These are phyloP conservation scores for Neonectria ditissima DNA, from an alignment of 2,329 filamentous ascomycete species.

Conservation along the genomic window DNA sequence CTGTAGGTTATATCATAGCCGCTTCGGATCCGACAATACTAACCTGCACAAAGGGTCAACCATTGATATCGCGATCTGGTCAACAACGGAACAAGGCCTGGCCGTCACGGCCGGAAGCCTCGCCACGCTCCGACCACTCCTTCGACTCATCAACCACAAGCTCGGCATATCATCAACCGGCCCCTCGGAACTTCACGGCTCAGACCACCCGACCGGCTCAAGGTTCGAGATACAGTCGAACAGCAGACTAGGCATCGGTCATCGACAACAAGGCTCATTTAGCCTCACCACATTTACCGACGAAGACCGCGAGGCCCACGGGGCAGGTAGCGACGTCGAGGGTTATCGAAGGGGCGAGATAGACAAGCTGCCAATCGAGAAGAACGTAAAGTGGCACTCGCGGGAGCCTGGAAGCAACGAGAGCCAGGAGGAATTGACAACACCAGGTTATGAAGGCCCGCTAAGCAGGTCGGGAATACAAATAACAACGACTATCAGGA, in stretches of 20 bases:
- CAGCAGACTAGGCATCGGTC: conserved; percentile 19
- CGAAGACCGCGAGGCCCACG: conserved; percentile 37
- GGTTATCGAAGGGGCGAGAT: conserved; percentile 33
- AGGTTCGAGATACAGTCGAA: conserved; percentile 15
- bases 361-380: conserved; percentile 28
- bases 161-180: conserved; percentile 45
- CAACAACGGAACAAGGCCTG: conserved; percentile 59
- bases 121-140: conserved; percentile 60
- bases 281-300: conserved; percentile 46
- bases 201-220: conserved; percentile 27
- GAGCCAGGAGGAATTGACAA: conserved; percentile 39
- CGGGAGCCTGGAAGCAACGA: conserved; percentile 24
- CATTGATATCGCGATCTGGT: conserved; percentile 61
- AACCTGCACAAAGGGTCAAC: conserved; percentile 48
- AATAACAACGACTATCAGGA: conserved; percentile 1
- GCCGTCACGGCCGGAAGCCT: conserved; percentile 62
- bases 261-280: conserved; percentile 40
- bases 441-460: background rate
- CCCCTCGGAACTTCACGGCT: conserved; percentile 35
- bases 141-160: conserved; percentile 49
- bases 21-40: conserved; percentile 2
- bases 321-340: conserved; percentile 35
- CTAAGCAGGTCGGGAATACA: background rate
- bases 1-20: conserved; percentile 47
- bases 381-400: conserved; percentile 33